These are phyloP conservation scores for Verticillium albo-atrum DNA, from an alignment of 2,329 filamentous ascomycete genomes.

Conservation along the genomic window DNA sequence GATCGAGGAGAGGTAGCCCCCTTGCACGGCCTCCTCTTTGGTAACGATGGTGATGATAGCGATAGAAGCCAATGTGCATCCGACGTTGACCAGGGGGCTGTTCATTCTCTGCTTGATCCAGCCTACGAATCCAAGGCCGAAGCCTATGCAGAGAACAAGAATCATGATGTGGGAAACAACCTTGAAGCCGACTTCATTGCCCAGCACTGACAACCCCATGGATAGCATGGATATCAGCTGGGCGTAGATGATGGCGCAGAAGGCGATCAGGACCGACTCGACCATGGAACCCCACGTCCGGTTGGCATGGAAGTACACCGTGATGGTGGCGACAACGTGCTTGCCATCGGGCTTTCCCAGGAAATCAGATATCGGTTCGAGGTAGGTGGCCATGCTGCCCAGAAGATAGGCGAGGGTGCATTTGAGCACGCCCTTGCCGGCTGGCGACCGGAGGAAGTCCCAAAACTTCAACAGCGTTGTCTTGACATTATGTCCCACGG, in stretches of 20 bases:
- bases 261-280: conserved; percentile 73
- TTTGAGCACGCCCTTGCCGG: conserved; percentile 78
- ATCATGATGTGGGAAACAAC: conserved; percentile 75
- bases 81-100: conserved; percentile 77
- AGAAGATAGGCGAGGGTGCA: conserved; percentile 87
- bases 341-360: conserved; percentile 86
- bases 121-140: conserved; percentile 79
- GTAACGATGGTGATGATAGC: conserved; percentile 87
- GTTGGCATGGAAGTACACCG: conserved; percentile 91
- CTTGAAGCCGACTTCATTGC: conserved; percentile 37
- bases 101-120: conserved; percentile 81
- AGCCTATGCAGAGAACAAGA: conserved; percentile 78
- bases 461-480: conserved; percentile 37
- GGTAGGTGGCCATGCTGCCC: conserved; percentile 82
- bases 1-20: conserved; percentile 72
- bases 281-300: conserved; percentile 85
- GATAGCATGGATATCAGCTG: conserved; percentile 70
- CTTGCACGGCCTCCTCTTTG: conserved; percentile 84
- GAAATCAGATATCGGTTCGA: conserved; percentile 65
- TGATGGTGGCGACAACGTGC: conserved; percentile 88
- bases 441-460: conserved; percentile 64
- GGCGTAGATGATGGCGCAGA: conserved; percentile 71
- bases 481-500: conserved; percentile 30
- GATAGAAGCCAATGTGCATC: conserved; percentile 79
- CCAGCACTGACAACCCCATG: conserved; percentile 76